Conservation (phyloP, 805 yeast species). For the Teunomyces panamensis region DNA sequence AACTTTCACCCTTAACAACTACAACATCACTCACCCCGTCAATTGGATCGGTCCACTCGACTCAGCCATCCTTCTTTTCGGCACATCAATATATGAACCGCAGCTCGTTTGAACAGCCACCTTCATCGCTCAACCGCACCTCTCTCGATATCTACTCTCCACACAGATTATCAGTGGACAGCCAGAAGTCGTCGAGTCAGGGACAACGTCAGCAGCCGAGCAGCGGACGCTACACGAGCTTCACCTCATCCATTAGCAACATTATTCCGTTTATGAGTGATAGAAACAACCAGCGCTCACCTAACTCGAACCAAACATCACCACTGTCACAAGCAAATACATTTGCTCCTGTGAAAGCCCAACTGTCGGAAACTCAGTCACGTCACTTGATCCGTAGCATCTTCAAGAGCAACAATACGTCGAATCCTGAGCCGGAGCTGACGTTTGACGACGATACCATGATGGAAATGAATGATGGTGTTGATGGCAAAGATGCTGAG, state of each 20-base stretch:
- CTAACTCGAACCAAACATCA: conserved; percentile 16
- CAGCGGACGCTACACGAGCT: conserved; percentile 27
- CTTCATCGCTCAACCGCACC: conserved; percentile 24
- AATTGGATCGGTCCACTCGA: conserved; percentile 37
- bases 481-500: not conserved
- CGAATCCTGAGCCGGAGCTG: not conserved
- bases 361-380: conserved; percentile 16
- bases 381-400: conserved; percentile 26
- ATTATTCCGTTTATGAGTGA: conserved; percentile 43
- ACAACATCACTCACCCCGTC: conserved; percentile 44
- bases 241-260: conserved; percentile 35
- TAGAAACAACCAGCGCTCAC: conserved; percentile 18
- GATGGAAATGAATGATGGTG: not conserved
- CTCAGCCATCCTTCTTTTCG: conserved; percentile 42
- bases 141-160: conserved; percentile 33
- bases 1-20: conserved; percentile 42
- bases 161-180: conserved; percentile 29
- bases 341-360: conserved; percentile 6
- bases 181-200: conserved; percentile 19
- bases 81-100: conserved; percentile 41
- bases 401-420: conserved; percentile 10
- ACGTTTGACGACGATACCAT: not conserved
- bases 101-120: conserved; percentile 36
- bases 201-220: conserved; percentile 8
- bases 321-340: conserved; percentile 10